Evolutionary conservation across 2,329 filamentous ascomycete genomes (phyloP).

Genomic region (Diaporthe eres): DNA sequence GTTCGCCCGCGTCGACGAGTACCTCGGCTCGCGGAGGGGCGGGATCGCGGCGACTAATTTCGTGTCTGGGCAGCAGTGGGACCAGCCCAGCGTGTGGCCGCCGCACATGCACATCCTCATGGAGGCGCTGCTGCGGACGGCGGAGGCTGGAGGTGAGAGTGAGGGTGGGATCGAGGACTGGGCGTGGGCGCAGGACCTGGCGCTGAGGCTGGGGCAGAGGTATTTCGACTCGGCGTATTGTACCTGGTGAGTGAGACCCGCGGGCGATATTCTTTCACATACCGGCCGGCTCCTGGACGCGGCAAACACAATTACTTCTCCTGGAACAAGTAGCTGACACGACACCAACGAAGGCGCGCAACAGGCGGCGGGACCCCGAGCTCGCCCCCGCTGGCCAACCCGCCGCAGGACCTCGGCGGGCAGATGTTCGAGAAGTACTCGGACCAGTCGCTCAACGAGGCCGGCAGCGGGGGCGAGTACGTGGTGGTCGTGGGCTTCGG

Average conservation of each 20-base stretch:
- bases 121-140: slow-evolving; percentile 71
- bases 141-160: slow-evolving; percentile 65
- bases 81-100: slow-evolving; percentile 79
- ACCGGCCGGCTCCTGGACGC: no score
- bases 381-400: slow-evolving; percentile 64
- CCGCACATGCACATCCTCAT: slow-evolving; percentile 76
- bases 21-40: slow-evolving; percentile 66
- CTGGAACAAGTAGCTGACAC: not conserved
- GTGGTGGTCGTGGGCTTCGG: slow-evolving; percentile 79
- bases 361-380: slow-evolving; percentile 73
- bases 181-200: slow-evolving; percentile 66
- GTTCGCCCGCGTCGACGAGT: slow-evolving; percentile 66
- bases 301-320: no score
- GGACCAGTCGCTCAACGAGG: slow-evolving; percentile 71
- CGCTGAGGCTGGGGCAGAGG: slow-evolving; percentile 72
- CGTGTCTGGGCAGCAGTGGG: slow-evolving; percentile 76
- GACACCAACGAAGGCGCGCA: slow-evolving; percentile 50
- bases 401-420: slow-evolving; percentile 60
- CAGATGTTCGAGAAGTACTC: slow-evolving; percentile 81
- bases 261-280: no score
- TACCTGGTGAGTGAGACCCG: slow-evolving; percentile 67
- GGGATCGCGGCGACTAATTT: slow-evolving; percentile 75
- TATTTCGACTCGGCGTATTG: slow-evolving; percentile 79
- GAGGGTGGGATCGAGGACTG: slow-evolving; percentile 65
- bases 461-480: slow-evolving; percentile 77